A percentile compares a stretch with the other conserved stretches of the same genome.
phyloP scores from a whole-genome alignment of 257 asterid species.

The Solanum virginianum region DNA sequence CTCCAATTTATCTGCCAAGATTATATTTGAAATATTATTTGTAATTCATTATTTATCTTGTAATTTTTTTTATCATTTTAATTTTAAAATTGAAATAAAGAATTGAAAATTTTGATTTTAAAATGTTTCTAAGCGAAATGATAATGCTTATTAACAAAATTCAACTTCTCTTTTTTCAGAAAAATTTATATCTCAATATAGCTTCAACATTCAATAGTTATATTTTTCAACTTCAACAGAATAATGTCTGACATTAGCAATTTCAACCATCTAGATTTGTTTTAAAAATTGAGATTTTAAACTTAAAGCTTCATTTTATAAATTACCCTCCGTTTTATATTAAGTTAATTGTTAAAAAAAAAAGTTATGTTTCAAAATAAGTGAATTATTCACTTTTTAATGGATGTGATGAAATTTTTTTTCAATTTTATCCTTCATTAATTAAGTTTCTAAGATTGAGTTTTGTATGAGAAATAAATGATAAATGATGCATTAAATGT shows the following conservation, averaged over 20 bases:
- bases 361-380: too few relatives aligned
- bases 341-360: too few relatives aligned
- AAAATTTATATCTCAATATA: neutral
- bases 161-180: neutral
- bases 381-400: too few relatives aligned
- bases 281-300: neutral
- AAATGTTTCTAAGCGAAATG: neutral
- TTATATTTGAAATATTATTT: neutral
- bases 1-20: too few relatives aligned
- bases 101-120: neutral
- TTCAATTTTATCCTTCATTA: too few relatives aligned
- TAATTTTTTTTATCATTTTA: neutral
- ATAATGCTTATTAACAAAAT: neutral
- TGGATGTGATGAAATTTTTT: too few relatives aligned
- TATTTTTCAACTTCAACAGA: neutral
- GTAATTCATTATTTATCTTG: neutral
- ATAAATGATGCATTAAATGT: too few relatives aligned
- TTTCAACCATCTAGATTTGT: neutral
- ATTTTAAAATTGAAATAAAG: neutral
- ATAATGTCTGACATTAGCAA: neutral
- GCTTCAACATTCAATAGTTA: neutral
- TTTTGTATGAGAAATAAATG: too few relatives aligned
- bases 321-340: too few relatives aligned
- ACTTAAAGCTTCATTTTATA: neutral
- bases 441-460: too few relatives aligned